Base-by-base conservation (phyloP, 1,284 basidiomycete species). In the Puccinia sorghi region DNA sequence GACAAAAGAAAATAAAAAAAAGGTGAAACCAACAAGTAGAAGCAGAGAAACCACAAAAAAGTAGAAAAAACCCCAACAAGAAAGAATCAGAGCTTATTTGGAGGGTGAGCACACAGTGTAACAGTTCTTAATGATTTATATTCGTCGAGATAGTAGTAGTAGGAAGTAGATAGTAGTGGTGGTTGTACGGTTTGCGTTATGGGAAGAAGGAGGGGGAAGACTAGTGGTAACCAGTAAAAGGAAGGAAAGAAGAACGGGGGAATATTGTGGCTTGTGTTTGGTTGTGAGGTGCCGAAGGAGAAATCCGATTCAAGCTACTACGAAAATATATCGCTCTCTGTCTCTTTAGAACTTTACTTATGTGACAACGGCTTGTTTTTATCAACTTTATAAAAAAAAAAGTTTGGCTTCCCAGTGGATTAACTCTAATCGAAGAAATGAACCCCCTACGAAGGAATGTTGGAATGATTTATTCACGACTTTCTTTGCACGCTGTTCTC, bases 391-490 rank as follows among this genome's bases (percentile, higher is more conserved):
- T 17, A 9, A 63, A 63, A 63, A 41, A 9, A 63, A 13, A 37
- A 25, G 22, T 57, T 6, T 11, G 13, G 43, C 27, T 15, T 57
- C 37, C 8, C 59, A 41, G 32, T 39, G 27, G 32, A 41, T 63
- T n/a, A 63, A 64, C n/a, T 41, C 41, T 27, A 64, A 64, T 63
- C 15, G 61, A 64, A 64, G 25, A 41, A 64, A 25, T n/a, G 3
- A n/a, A 64, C 43, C 37, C 41, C 20, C 41, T 25, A 13, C 61
- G 46, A 46, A 46, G 61, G 20, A 64, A 46, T 39, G 46, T 25
- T 64, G 41, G n/a, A 25, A 64, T 64, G 46, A 46, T 64, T 46
- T 64, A 64, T 64, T 64, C 61, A 64, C 61, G 61, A 41, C 41
- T 64, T 12, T n/a, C 46, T 32, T 32, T 32, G 32, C 61, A 32